Percentiles rank a stretch among this genome's conserved stretches.
phyloP scores from a whole-genome alignment of 805 yeast species.

The Metschnikowia amazonensis region DNA sequence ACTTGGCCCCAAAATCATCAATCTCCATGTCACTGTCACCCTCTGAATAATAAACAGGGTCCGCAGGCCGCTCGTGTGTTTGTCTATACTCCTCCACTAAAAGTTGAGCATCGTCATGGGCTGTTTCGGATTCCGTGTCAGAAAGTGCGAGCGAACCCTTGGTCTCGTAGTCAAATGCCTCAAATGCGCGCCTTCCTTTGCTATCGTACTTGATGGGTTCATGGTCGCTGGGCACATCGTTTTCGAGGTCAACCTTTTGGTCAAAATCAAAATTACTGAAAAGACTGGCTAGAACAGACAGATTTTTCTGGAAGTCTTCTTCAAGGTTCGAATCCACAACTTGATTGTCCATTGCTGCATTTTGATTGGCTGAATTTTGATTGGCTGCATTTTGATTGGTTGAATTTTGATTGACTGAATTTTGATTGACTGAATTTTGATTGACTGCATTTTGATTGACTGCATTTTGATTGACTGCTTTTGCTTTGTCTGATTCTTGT shows the following conservation, averaged over 20 bases:
- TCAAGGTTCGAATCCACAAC: not conserved
- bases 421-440: too few species aligned
- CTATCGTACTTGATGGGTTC: conserved; percentile 44
- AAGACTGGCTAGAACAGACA: conserved; percentile 45
- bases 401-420: too few species aligned
- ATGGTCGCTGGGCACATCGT: conserved; percentile 26
- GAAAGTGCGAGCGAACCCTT: conserved; percentile 22
- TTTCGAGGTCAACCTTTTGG: conserved; percentile 41
- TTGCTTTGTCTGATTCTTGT: too few species aligned
- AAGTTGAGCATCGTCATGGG: conserved; percentile 9
- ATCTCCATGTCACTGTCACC: conserved; percentile 40
- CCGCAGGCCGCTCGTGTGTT: conserved; percentile 23
- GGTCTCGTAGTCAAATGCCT: conserved; percentile 33
- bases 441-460: too few species aligned
- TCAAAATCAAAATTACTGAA: conserved; percentile 51
- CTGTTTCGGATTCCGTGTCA: conserved; percentile 21
- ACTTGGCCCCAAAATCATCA: conserved; percentile 23
- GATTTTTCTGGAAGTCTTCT: conserved; percentile 32
- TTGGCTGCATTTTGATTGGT: too few species aligned
- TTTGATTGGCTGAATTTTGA: too few species aligned
- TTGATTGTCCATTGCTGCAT: too few species aligned
- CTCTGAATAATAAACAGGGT: conserved; percentile 34
- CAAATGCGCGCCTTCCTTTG: conserved; percentile 34
- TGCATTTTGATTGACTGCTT: too few species aligned
- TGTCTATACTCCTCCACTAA: conserved; percentile 19